Evolutionary conservation across 768 basidiomycete species (phyloP).

Genomic region (Russula lepida): DNA sequence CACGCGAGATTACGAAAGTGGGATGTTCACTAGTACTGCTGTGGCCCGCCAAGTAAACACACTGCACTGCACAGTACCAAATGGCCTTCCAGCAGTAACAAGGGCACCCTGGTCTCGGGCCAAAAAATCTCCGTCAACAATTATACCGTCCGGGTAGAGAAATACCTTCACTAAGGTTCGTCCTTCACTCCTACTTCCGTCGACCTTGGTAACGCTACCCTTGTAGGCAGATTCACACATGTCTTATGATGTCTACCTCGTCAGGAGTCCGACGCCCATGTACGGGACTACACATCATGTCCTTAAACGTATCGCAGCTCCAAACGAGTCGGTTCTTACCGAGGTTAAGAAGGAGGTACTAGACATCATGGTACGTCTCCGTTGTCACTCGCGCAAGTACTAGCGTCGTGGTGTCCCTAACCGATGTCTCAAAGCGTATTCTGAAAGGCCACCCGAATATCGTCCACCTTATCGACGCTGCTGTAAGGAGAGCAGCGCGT

Average conservation of each 20-base stretch:
- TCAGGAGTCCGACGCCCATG: slow-evolving; percentile 76
- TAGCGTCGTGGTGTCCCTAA: neutral
- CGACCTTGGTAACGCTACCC: slow-evolving; percentile 9
- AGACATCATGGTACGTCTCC: slow-evolving; percentile 84
- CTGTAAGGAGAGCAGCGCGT: too few species aligned
- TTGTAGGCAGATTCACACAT: slow-evolving; percentile 89
- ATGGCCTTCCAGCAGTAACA: slow-evolving; percentile 51
- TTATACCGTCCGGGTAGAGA: slow-evolving; percentile 83
- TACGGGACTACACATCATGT: slow-evolving; percentile 93
- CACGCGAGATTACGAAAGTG: slow-evolving; percentile 11
- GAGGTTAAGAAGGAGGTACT: slow-evolving; percentile 98
- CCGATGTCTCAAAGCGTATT: slow-evolving; percentile 48
- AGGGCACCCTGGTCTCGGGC: slow-evolving; percentile 69
- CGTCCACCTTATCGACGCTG: slow-evolving; percentile 91
- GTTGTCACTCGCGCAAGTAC: too few species aligned
- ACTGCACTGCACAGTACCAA: neutral
- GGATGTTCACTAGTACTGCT: neutral
- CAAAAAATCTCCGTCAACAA: slow-evolving; percentile 88
- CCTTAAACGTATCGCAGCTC: slow-evolving; percentile 90
- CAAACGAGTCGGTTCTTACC: slow-evolving; percentile 78
- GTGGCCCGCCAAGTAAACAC: slow-evolving; percentile 2
- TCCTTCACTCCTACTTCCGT: neutral
- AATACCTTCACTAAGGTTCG: slow-evolving; percentile 90
- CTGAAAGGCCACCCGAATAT: slow-evolving; percentile 92
- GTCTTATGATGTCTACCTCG: slow-evolving; percentile 98